Evolutionary conservation across 352 stramenopile species (phyloP).

Genomic region (Phytophthora europaea): DNA sequence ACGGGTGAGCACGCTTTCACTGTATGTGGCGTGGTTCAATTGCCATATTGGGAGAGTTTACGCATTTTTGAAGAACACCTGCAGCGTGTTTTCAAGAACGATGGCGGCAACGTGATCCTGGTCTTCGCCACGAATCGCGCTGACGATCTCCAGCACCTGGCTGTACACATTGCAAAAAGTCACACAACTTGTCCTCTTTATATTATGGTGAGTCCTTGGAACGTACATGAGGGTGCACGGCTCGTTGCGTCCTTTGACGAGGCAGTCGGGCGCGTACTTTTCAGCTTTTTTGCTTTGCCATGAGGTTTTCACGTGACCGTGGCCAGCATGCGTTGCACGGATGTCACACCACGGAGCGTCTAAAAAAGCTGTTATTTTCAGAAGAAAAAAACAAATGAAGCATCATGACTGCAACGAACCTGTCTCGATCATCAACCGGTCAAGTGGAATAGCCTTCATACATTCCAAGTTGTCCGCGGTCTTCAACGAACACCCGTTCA

Average conservation of each 20-base stretch:
- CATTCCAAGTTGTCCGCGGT: conserved; percentile 95
- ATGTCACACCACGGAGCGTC: conserved; percentile 98
- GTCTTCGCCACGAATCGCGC: conserved; percentile 65
- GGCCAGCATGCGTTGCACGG: conserved; percentile 93
- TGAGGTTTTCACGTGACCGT: conserved; percentile 87
- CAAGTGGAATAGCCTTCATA: conserved; percentile 91
- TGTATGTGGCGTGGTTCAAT: background rate
- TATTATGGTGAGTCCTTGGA: background rate
- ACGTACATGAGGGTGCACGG: conserved; percentile 94
- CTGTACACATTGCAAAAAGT: conserved; percentile 32
- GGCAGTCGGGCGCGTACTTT: conserved; percentile 86
- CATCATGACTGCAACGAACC: conserved; percentile 41
- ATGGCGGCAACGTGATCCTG: conserved; percentile 52
- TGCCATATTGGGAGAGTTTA: background rate
- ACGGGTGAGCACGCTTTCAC: conserved; percentile 12
- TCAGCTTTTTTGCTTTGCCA: conserved; percentile 95
- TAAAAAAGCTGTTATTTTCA: conserved; percentile 28
- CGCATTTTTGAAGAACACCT: conserved; percentile 67
- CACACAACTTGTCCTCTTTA: background rate
- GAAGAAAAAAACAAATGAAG: background rate
- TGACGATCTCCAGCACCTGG: conserved; percentile 89
- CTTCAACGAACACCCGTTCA: conserved; percentile 98
- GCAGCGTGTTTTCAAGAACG: conserved; percentile 69
- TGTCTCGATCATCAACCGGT: conserved; percentile 96
- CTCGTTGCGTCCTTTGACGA: conserved; percentile 97